phyloP scores from a whole-genome alignment of 1,284 basidiomycete genomes.

The Apiotrichum sp. region DNA sequence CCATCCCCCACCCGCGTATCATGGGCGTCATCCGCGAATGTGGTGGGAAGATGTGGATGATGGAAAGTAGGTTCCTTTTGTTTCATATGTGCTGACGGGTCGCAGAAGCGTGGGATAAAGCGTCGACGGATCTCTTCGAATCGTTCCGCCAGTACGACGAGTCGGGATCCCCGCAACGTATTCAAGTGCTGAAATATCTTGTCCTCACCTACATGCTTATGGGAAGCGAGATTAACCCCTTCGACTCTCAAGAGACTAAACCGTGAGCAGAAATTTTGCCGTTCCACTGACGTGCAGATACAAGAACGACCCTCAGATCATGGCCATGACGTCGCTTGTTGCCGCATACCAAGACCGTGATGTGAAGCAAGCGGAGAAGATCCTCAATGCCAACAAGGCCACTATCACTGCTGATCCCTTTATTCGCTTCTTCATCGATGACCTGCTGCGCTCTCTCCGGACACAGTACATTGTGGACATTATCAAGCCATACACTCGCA shows the following conservation, averaged over 20 bases:
- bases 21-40: conserved; percentile 99
- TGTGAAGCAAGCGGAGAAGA: conserved; percentile 92
- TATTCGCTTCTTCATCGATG: conserved; percentile 88
- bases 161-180: conserved; percentile 90
- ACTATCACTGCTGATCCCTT: conserved; percentile 95
- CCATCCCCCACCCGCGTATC: conserved; percentile 96
- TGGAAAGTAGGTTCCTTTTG: conserved; percentile 65
- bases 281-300: conserved; percentile 55
- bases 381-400: conserved; percentile 82
- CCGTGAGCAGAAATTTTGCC: conserved; percentile 54
- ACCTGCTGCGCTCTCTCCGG: conserved; percentile 82
- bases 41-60: conserved; percentile 99
- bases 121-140: conserved; percentile 97
- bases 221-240: conserved; percentile 97
- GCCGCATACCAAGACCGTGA: conserved; percentile 93
- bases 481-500: conserved; percentile 90
- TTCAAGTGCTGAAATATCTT: conserved; percentile 96
- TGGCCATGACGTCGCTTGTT: conserved; percentile 95
- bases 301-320: conserved; percentile 92
- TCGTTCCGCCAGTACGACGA: conserved; percentile 99
- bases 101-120: conserved; percentile 87
- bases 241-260: conserved; percentile 98
- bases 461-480: conserved; percentile 96
- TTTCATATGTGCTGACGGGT: background rate
- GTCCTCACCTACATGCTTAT: conserved; percentile 98